Conservation (phyloP, 78 protist species). For the Blattamonas nauphoetae region DNA sequence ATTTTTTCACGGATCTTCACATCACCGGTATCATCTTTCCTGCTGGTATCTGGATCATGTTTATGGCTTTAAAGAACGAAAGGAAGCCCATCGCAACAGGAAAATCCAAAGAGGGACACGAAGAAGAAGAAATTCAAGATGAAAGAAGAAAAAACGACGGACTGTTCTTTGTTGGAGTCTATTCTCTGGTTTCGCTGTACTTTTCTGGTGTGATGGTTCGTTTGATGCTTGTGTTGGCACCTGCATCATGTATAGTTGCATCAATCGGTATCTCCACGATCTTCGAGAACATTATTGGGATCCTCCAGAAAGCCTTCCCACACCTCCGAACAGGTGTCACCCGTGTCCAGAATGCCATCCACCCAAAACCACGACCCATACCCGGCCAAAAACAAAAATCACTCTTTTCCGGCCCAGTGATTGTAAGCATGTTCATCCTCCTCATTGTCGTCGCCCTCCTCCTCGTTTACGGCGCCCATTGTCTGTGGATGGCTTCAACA, state of each 20-base stretch:
- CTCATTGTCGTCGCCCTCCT: constrained; percentile 51
- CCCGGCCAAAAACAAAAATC: too few species aligned
- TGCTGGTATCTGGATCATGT: constrained; percentile 77
- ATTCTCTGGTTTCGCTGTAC: constrained; percentile 66
- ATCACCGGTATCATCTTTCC: constrained; percentile 72
- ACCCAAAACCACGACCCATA: too few species aligned
- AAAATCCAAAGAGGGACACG: too few species aligned
- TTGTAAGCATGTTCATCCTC: background rate
- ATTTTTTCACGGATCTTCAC: constrained; percentile 88
- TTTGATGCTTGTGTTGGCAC: constrained; percentile 86
- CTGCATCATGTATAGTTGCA: constrained; percentile 75
- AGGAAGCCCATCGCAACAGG: background rate
- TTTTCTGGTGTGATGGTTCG: constrained; percentile 97
- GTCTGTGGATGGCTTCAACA: constrained; percentile 84
- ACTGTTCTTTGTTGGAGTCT: constrained; percentile 66
- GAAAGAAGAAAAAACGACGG: background rate
- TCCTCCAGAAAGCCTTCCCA: too few species aligned
- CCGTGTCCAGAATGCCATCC: too few species aligned
- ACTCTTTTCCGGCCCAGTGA: background rate
- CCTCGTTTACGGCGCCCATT: constrained; percentile 71
- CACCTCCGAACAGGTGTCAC: too few species aligned
- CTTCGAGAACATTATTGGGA: too few species aligned
- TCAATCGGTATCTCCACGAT: constrained; percentile 62
- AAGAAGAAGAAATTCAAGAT: background rate
- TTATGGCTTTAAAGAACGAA: constrained; percentile 64